Conservation (phyloP, 371 early-diverging fungal genomes). For the Phascolomyces articulosus region DNA sequence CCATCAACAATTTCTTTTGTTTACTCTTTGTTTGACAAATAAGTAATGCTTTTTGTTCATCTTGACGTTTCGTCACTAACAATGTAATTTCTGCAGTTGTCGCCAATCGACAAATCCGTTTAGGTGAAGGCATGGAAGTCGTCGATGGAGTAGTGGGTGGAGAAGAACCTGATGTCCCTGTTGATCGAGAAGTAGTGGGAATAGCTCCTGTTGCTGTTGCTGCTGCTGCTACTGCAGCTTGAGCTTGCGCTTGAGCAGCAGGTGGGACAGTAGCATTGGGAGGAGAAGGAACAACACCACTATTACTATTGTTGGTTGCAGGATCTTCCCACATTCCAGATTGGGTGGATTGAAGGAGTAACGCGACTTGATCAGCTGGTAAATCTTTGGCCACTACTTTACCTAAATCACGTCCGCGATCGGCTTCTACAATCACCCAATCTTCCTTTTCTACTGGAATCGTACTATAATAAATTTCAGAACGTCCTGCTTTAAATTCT, state of each 20-base stretch:
- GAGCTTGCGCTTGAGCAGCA: no score
- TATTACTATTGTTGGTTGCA: neutral
- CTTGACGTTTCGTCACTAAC: constrained; percentile 73
- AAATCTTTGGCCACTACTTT: constrained; percentile 75
- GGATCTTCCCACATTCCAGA: constrained; percentile 10
- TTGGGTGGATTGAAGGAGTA: constrained; percentile 18
- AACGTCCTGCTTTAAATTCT: constrained; percentile 86
- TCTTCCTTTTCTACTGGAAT: constrained; percentile 33
- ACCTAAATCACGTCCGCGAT: constrained; percentile 95
- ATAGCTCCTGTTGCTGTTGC: constrained; percentile 7
- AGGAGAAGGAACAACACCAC: no score
- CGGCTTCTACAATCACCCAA: constrained; percentile 93
- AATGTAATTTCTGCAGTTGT: constrained; percentile 77
- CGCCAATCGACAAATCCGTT: constrained; percentile 89
- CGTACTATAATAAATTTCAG: constrained; percentile 61
- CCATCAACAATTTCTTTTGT: constrained; percentile 89
- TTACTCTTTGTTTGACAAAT: constrained; percentile 88
- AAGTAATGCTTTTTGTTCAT: constrained; percentile 88
- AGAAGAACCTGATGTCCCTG: neutral
- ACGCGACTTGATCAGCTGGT: constrained; percentile 58
- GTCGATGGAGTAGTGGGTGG: neutral
- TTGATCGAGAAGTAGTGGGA: neutral
- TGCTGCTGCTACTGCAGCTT: no score
- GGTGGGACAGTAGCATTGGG: no score
- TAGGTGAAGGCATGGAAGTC: constrained; percentile 63